Evolutionary conservation across 257 asterid genomes (phyloP), one percentile per base, ranked within the genome.

Genomic region (Solanum acaule): DNA sequence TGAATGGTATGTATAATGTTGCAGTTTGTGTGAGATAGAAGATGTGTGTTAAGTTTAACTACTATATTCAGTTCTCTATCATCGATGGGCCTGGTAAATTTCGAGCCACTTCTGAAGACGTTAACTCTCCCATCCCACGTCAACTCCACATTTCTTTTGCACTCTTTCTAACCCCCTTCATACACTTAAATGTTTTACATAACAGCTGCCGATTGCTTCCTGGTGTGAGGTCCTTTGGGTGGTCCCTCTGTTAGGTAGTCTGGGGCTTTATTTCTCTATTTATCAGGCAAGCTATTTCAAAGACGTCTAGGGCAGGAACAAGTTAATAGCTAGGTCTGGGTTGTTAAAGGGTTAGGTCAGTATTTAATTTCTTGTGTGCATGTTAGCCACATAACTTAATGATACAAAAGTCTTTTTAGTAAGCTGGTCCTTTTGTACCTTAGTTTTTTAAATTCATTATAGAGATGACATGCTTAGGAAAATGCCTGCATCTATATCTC

Each of bases 1-100:
- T 52, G 98, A 97, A 70, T 97, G 99, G 99, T 97, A 95, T 76
- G 88, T 18, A n/a, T 25, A n/a, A 29, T 82, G 31, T 46, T 49
- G 86, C 70, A 31, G 70, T 18, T 29, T 82, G 70, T 82, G 31
- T 49, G 20, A 49, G 18, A 29, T 82, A 18, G 86, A 82, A 82
- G 31, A 25, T 82, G 37, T 65, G 12, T 49, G 44, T 49, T 82
- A 29, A 18, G 86, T 49, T 46, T 49, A 82, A 49, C 34, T 31
- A 49, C 23, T 49, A 82, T 49, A 49, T 38, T 49, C 86, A 10
- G 31, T 49, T 31, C 11, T 31, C 70, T 34, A 31, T 31, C 6
- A 44, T 27, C 16, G 27, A 27, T 15, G 40, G 9, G 10, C 40
- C 27, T 42, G n/a, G 23, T 42, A 14, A 42, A 44, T 44, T 44